Base-by-base conservation (phyloP, 2,329 filamentous ascomycete genomes). In the Stagonosporopsis chrysanthemi region DNA sequence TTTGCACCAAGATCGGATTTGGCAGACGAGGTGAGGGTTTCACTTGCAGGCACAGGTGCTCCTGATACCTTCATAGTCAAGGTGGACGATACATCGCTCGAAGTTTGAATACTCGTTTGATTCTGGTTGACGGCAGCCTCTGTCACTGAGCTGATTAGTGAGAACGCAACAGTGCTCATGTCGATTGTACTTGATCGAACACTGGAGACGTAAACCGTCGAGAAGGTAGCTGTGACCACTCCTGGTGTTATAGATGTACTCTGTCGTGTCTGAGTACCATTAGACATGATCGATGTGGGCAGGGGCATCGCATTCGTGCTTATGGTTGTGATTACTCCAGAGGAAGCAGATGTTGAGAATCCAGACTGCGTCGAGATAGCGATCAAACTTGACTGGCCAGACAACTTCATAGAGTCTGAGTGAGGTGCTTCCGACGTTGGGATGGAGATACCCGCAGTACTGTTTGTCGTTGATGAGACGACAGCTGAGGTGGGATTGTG, bases 151-250 rank as follows among this genome's bases (percentile, higher is more conserved):
- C 40, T 54, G 40, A 53, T 19, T n/a, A 53, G 6, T 7, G 56
- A 58, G 23, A 54, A 58, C n/a, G 44, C 36, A 12, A 50, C 36
- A 15, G 56, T 58, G 23, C 41, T 54, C 15, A 39, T 19, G 17
- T 50, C 56, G 8, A 45, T 17, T 8, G 26, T 15, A 31, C 40
- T 46, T 4, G 56, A 42, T 42, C 35, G 35, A 5, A 36, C 4
- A 17, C 28, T 50, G 4, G 56, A 58, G 17, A 50, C 12, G 14
- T 53, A 58, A 1, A 58, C 35, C 4, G 50, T 58, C 8, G 56
- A 54, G 11, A 58, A 54, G 6, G 56, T 58, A 17, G 56, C 56
- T 7, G 50, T 58, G 14, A 53, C 12, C 5, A 17, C 31, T 2
- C 19, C 33, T 35, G 54, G 28, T 11, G 29, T 23, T 5, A 38